These are phyloP conservation scores for Arabis alpina DNA, from an alignment of 345 rosid genomes.

Conservation along the genomic window DNA sequence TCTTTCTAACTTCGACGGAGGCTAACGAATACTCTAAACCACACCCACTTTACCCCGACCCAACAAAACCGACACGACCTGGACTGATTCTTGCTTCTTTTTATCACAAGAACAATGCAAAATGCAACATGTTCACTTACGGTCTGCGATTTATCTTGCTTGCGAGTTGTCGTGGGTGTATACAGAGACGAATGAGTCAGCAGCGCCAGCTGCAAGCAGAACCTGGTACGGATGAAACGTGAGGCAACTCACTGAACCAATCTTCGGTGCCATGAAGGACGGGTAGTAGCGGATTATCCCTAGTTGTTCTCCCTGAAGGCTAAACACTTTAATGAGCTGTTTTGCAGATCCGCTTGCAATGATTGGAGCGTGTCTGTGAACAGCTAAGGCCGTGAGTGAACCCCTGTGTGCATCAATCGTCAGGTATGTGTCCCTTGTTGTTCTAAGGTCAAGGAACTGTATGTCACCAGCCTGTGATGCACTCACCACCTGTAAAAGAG, in stretches of 20 bases:
- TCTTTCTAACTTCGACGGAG: conserved; percentile 34
- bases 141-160: conserved; percentile 46
- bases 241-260: conserved; percentile 94
- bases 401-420: conserved; percentile 92
- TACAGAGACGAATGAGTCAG: conserved; percentile 80
- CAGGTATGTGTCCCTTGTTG: conserved; percentile 59
- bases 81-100: conserved; percentile 14
- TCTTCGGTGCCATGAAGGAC: conserved; percentile 95
- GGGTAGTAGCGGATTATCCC: conserved; percentile 78
- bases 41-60: conserved; percentile 39
- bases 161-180: conserved; percentile 66
- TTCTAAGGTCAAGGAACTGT: conserved; percentile 85
- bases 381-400: conserved; percentile 92
- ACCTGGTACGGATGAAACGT: conserved; percentile 94
- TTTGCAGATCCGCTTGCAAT: conserved; percentile 95
- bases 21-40: conserved; percentile 46
- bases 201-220: conserved; percentile 89
- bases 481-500: conserved; percentile 72
- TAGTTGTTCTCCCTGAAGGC: conserved; percentile 74
- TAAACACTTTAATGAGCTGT: conserved; percentile 85
- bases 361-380: conserved; percentile 94
- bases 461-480: conserved; percentile 98
- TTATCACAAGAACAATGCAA: conserved; percentile 21
- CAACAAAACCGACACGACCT: conserved; percentile 18
- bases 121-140: conserved; percentile 26